phyloP scores from a whole-genome alignment of 2,329 filamentous ascomycete species.

The Aspergillus tamarii region DNA sequence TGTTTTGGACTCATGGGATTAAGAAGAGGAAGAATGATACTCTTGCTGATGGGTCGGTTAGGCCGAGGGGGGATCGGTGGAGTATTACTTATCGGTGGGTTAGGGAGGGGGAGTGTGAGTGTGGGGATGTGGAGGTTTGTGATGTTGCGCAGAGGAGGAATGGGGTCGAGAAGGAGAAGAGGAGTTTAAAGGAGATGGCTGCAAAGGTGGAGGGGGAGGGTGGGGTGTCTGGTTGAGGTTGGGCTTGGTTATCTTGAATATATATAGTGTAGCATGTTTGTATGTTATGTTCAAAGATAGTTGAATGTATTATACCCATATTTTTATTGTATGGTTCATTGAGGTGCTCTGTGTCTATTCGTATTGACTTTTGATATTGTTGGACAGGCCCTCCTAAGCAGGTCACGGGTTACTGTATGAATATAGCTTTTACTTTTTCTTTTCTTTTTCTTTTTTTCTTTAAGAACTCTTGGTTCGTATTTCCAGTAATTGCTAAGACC shows the following conservation, averaged over 20 bases:
- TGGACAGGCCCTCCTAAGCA: too few species aligned
- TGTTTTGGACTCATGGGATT: conserved; percentile 62
- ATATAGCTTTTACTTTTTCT: background rate
- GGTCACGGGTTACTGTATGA: too few species aligned
- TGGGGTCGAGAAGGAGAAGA: conserved; percentile 55
- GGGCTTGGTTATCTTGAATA: too few species aligned
- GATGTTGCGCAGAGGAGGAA: conserved; percentile 54
- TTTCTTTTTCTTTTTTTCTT: too few species aligned
- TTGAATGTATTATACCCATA: too few species aligned
- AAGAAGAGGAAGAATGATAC: conserved; percentile 57
- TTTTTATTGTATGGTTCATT: too few species aligned
- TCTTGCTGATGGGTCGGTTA: conserved; percentile 50
- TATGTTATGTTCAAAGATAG: too few species aligned
- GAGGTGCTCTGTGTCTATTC: too few species aligned
- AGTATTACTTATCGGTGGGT: conserved; percentile 62
- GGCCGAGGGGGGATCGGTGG: conserved; percentile 52
- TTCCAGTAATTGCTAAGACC: background rate
- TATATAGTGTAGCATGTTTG: too few species aligned
- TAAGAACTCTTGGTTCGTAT: background rate
- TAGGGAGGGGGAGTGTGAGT: conserved; percentile 53
- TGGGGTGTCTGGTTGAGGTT: too few species aligned
- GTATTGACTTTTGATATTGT: too few species aligned
- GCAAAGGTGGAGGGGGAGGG: background rate
- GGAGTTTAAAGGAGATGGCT: conserved; percentile 25
- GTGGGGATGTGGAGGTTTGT: conserved; percentile 54